Conservation (phyloP, 2,329 filamentous ascomycete species). For the Ophiostoma populinum region DNA sequence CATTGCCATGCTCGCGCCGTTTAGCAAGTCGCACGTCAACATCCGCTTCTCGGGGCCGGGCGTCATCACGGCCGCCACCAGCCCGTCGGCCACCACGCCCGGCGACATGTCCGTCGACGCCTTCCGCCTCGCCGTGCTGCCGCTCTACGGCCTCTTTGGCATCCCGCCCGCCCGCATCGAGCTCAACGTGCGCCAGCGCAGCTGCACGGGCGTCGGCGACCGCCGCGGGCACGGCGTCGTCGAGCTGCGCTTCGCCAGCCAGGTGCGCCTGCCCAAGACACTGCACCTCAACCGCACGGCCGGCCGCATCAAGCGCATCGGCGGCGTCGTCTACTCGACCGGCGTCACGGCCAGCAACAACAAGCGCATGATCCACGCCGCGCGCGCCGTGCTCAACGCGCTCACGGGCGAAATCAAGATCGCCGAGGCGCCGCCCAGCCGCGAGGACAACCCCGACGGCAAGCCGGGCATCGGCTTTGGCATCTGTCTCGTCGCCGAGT, state of each 20-base stretch:
- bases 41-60: slow-evolving; percentile 79
- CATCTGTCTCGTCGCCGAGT: slow-evolving; percentile 78
- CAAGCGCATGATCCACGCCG: slow-evolving; percentile 82
- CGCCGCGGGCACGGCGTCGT: slow-evolving; percentile 77
- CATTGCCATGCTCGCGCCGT: slow-evolving; percentile 78
- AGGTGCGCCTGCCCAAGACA: slow-evolving; percentile 85
- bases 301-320: slow-evolving; percentile 71
- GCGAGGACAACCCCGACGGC: slow-evolving; percentile 41
- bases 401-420: slow-evolving; percentile 83
- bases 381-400: slow-evolving; percentile 71
- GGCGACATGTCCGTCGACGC: slow-evolving; percentile 76
- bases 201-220: slow-evolving; percentile 58
- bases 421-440: slow-evolving; percentile 34
- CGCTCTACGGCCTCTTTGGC: slow-evolving; percentile 78
- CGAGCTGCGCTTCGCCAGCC: slow-evolving; percentile 84
- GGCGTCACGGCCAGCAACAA: slow-evolving; percentile 90
- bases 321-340: slow-evolving; percentile 84
- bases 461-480: slow-evolving; percentile 82
- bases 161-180: slow-evolving; percentile 69
- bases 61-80: slow-evolving; percentile 77
- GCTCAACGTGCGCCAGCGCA: slow-evolving; percentile 62
- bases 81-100: slow-evolving; percentile 21
- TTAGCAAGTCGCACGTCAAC: slow-evolving; percentile 81
- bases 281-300: slow-evolving; percentile 70
- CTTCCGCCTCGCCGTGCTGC: slow-evolving; percentile 81